Base-by-base conservation (phyloP, 371 early-diverging fungal species). In the Actinomortierella ambigua region DNA sequence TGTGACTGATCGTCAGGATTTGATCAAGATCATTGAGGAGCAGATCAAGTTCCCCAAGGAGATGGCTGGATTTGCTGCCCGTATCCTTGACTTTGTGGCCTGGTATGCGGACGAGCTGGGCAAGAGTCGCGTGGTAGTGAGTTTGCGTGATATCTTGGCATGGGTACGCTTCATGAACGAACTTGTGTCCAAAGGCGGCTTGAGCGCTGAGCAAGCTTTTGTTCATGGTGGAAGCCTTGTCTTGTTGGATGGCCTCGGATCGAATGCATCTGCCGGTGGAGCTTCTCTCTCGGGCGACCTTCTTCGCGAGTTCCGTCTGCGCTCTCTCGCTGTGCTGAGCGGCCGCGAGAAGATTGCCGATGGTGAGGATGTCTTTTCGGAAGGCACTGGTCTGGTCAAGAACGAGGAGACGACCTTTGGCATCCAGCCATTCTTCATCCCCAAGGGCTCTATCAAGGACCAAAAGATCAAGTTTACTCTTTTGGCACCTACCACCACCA, bases 191-290 rank as follows among this genome's bases (percentile, higher is more conserved):
- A 59, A 75, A 55, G 68, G 64, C 34, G 59, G 64, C 20, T 54
- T 93, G 59, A 80, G 79, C 13, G 50, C 81, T 0, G 64, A 59
- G 13, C 77, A 82, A n/a, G 82, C 92, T n/a, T 93, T 94, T 63
- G 81, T 90, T 9, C 95, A 98, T 61, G 99, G 99, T 61, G 98
- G 95, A 17, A 91, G 90, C 62, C 84, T 98, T 55, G 96, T 97
- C 0, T 64, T 98, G n/a, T 78, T 97, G 23, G 99, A 98, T 77
- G 93, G 95, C 17, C 85, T 98, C 40, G 95, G 96, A 39, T 88
- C 96, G 20, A 93, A 95, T 77, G 93, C 93, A 3, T 83, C 95
- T 17, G 88, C 89, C 22, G 93, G 94, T 40, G 75, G 75, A 0
- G 82, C 87, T 0, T 81, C 84, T 9, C 63, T 85, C 11, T 75